phyloP scores from a whole-genome alignment of 2,329 filamentous ascomycete species.

The Ophiostoma ips region DNA sequence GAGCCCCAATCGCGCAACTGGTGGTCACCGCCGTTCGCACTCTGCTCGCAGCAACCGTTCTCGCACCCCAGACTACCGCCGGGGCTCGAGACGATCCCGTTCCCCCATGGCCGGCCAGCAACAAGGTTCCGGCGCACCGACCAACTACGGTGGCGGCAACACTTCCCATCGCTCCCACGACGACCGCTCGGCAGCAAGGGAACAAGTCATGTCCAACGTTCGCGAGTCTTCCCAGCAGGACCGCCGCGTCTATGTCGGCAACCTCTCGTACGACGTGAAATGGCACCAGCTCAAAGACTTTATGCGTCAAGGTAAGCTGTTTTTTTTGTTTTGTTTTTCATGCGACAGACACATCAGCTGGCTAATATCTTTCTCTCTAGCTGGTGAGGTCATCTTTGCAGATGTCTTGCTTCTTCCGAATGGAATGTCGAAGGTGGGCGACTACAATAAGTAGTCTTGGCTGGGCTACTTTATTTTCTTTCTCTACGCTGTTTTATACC shows the following conservation, averaged over 20 bases:
- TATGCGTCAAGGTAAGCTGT: conserved; percentile 87
- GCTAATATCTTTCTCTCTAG: conserved; percentile 43
- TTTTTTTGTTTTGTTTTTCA: not conserved
- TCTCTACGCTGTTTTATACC: conserved; percentile 37
- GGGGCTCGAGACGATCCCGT: conserved; percentile 59
- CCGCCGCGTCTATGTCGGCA: conserved; percentile 97
- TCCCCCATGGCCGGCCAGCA: conserved; percentile 72
- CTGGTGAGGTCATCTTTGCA: conserved; percentile 98
- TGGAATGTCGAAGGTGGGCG: conserved; percentile 99
- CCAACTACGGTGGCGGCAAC: conserved; percentile 32
- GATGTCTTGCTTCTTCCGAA: conserved; percentile 99
- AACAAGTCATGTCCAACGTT: conserved; percentile 91
- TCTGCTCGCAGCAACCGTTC: conserved; percentile 63
- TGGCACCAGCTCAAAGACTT: conserved; percentile 99
- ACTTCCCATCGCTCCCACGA: conserved; percentile 64
- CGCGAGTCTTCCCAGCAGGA: conserved; percentile 95
- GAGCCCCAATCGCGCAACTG: conserved; percentile 53
- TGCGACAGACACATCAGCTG: conserved; percentile 15
- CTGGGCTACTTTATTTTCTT: conserved; percentile 55
- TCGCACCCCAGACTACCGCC: conserved; percentile 66
- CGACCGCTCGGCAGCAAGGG: conserved; percentile 69
- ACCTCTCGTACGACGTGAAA: conserved; percentile 98
- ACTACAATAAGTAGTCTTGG: conserved; percentile 67
- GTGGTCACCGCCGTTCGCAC: conserved; percentile 59
- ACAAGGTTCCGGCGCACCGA: not conserved